A percentile compares a stretch with the other conserved stretches of the same genome.
Conservation (phyloP, 164 flowering plant species). For the Paratinospora sagittata region DNA sequence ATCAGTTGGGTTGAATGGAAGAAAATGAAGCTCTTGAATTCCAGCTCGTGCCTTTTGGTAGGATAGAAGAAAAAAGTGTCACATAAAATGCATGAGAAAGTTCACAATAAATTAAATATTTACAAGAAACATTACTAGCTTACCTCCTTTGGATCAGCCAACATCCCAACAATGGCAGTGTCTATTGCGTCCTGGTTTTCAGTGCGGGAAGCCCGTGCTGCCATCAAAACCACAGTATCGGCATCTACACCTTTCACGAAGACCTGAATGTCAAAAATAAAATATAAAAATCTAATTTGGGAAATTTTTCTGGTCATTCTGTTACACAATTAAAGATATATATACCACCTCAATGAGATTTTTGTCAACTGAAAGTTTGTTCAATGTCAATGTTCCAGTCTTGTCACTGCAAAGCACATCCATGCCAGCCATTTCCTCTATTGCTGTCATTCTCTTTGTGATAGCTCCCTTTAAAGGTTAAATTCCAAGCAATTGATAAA, state of each 20-base stretch:
- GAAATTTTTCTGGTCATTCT: not conserved
- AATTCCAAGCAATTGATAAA: conserved; percentile 1
- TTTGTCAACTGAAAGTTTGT: conserved; percentile 80
- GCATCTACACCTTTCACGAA: conserved; percentile 52
- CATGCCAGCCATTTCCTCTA: conserved; percentile 98
- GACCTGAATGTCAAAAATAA: conserved; percentile 25
- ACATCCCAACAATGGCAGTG: conserved; percentile 45
- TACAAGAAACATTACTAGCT: not conserved
- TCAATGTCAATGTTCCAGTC: conserved; percentile 84
- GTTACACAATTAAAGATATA: not conserved
- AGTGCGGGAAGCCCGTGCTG: conserved; percentile 45
- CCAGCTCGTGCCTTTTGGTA: conserved; percentile 68
- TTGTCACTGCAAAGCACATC: conserved; percentile 95
- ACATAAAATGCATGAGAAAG: not conserved
- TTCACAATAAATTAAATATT: not conserved
- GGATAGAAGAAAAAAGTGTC: not conserved
- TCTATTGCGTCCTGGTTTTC: conserved; percentile 65
- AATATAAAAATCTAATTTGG: not conserved
- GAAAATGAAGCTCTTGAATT: conserved; percentile 83
- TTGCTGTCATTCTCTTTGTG: conserved; percentile 95
- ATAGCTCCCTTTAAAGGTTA: conserved; percentile 70
- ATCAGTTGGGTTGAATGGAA: conserved; percentile 95
- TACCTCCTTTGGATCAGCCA: conserved; percentile 78
- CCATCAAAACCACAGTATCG: conserved; percentile 48
- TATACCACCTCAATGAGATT: conserved; percentile 71